Evolutionary conservation across 257 asterid species (phyloP), one percentile per base, ranked within the genome.

Genomic region (Solanum peruvianum): DNA sequence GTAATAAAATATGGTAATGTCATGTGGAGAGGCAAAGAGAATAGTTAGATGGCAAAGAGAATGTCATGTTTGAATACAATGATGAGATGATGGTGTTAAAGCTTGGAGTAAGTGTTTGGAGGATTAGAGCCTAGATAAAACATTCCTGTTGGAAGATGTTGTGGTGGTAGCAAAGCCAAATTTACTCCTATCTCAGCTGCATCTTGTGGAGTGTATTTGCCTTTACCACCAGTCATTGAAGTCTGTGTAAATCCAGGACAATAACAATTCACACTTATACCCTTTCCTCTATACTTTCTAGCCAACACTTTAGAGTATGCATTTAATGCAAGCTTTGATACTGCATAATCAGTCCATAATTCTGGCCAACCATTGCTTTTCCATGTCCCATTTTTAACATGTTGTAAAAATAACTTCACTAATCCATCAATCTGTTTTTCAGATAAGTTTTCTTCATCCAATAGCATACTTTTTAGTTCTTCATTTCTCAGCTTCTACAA

Each of bases 181-280:
- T 44, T 85, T 1, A 87, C 93, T 1, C 88, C 95, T 20, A 94
- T 82, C 44, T 87, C 91, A 0, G 98, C 98, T 6, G 92, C 94
- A 7, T 81, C 89, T 9, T 90, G 87, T 25, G 97, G 88, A 1
- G 97, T 93, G 88, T 90, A 88, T 39, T 85, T 77, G 41, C 98
- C 98, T 58, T 89, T 89, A 39, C 97, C 97, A 10, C 95, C 87
- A 11, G 98, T 95, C 97, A 93, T 94, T 80, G 95, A 90, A n/a
- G 98, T 95, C 62, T 87, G 94, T 45, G 98, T 94, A 85, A 93
- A 95, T 31, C 98, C 98, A 9, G 98, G 98, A 86, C 98, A 94
- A 62, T 91, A 93, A 75, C 98, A 95, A 77, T 95, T 95, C 0
- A 94, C 94, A 76, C 94, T 93, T 21, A 91, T 25, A 7, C 91